Conservation (phyloP, 495 filamentous ascomycete genomes). For the Talaromyces nanjingensis region DNA sequence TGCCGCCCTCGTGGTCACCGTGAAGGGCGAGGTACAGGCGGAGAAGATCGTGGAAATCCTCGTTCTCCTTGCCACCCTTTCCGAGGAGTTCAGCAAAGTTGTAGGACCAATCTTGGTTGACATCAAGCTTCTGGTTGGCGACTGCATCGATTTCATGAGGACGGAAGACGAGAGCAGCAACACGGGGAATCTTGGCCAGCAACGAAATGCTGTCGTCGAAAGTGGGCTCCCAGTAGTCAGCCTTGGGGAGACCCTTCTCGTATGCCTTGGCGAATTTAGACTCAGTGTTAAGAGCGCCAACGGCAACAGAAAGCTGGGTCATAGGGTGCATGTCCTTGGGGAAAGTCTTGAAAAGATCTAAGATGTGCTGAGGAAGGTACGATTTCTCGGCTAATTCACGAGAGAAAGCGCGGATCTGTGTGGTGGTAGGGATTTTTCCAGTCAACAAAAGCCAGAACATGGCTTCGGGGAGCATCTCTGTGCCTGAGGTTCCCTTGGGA, state of each 20-base stretch:
- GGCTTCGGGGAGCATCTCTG: slow-evolving; percentile 98
- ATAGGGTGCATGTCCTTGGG: slow-evolving; percentile 88
- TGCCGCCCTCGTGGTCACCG: slow-evolving; percentile 97
- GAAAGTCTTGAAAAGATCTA: slow-evolving; percentile 84
- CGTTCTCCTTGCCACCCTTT: slow-evolving; percentile 75
- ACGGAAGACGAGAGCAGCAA: slow-evolving; percentile 96
- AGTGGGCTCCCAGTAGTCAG: slow-evolving; percentile 97
- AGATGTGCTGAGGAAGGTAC: slow-evolving; percentile 73
- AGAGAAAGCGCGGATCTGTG: slow-evolving; percentile 74
- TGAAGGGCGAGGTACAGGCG: slow-evolving; percentile 92
- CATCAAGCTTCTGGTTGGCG: slow-evolving; percentile 33
- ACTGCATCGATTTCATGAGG: slow-evolving; percentile 67
- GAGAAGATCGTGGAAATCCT: slow-evolving; percentile 92
- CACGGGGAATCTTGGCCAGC: slow-evolving; percentile 91
- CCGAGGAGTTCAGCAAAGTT: slow-evolving; percentile 97
- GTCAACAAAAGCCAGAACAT: slow-evolving; percentile 99
- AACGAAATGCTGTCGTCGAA: slow-evolving; percentile 94
- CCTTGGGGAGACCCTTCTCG: slow-evolving; percentile 81
- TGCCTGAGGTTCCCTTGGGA: slow-evolving; percentile 85
- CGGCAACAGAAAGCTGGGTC: slow-evolving; percentile 93
- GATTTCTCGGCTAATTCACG: slow-evolving; percentile 83
- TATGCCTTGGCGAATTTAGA: slow-evolving; percentile 91
- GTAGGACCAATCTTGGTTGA: slow-evolving; percentile 88
- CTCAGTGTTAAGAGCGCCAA: slow-evolving; percentile 87
- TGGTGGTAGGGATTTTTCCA: slow-evolving; percentile 77